Evolutionary conservation across 495 filamentous ascomycete species (phyloP), one percentile per base, ranked within the genome.

Genomic region (Oleoguttula mirabilis): DNA sequence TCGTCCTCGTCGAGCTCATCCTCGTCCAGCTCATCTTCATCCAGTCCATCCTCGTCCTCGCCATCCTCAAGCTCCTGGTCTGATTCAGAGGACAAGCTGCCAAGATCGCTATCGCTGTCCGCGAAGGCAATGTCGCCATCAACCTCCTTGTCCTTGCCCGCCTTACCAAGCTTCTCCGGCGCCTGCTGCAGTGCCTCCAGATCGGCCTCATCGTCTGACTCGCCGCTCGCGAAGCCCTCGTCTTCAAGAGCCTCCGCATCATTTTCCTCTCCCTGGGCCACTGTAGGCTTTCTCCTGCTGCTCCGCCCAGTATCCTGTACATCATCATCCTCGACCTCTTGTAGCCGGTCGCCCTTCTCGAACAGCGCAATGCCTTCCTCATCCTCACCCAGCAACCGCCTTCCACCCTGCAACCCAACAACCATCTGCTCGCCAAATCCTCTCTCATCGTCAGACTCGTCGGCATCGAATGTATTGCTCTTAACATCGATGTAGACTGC

Each of bases 361-460:
- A 98, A 96, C 6, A 98, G 68, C 51, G 82, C 77, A 24, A 98
- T 72, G 30, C 84, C 84, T 34, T 79, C 70, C 33, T 82, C 79
- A 12, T 73, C 82, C 52, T 88, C 73, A 47, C 88, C 90, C n/a
- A 94, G 72, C 24, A 94, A 59, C 46, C 68, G 76, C 30, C 87
- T 72, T 56, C 87, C 88, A 17, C 75, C 76, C 54, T 98, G 90
- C 27, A 98, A 65, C 17, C 80, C 81, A 30, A 98, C 78, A 37
- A 98, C 86, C 54, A 98, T 69, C 58, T 93, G 84, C 56, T 96
- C 90, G 20, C 90, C 90, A 32, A 94, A 66, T 11, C 92, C 92
- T 32, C 85, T 75, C 47, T 87, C 78, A 44, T 73, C 74, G 6
- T 70, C 73, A 2, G 77, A 72, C 1, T 61, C 60, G 34, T 80